A percentile compares a stretch with the other conserved stretches of the same genome.
Conservation (phyloP, 2,329 filamentous ascomycete species). For the Fusarium annulatum region DNA sequence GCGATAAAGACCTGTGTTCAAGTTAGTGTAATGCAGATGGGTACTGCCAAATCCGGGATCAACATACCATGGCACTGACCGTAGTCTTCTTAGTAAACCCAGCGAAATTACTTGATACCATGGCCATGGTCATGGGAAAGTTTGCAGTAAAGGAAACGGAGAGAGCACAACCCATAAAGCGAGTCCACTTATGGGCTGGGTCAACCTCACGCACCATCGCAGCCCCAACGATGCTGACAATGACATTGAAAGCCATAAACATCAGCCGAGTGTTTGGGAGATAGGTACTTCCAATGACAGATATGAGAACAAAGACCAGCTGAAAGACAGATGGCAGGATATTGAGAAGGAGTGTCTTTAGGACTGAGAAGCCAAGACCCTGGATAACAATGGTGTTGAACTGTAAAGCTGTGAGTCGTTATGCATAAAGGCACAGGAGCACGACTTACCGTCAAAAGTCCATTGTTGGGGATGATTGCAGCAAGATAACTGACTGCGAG, state of each 20-base stretch:
- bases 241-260: not conserved
- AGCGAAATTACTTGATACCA: not conserved
- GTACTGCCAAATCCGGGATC: rapidly evolving
- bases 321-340: not conserved
- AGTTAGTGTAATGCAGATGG: not conserved
- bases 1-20: not conserved
- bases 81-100: not conserved
- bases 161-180: not conserved
- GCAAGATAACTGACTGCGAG: not conserved
- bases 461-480: not conserved
- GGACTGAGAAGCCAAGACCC: not conserved
- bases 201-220: not conserved
- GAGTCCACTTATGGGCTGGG: not conserved
- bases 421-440: rapidly evolving
- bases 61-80: not conserved
- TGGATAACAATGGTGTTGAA: not conserved
- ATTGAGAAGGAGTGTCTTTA: not conserved
- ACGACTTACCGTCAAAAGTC: not conserved
- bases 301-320: not conserved
- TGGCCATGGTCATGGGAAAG: not conserved
- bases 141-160: not conserved
- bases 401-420: not conserved
- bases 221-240: not conserved
- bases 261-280: not conserved
- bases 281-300: not conserved